Conservation (phyloP, 2,329 filamentous ascomycete genomes). For the Teratosphaeria nubilosa region DNA sequence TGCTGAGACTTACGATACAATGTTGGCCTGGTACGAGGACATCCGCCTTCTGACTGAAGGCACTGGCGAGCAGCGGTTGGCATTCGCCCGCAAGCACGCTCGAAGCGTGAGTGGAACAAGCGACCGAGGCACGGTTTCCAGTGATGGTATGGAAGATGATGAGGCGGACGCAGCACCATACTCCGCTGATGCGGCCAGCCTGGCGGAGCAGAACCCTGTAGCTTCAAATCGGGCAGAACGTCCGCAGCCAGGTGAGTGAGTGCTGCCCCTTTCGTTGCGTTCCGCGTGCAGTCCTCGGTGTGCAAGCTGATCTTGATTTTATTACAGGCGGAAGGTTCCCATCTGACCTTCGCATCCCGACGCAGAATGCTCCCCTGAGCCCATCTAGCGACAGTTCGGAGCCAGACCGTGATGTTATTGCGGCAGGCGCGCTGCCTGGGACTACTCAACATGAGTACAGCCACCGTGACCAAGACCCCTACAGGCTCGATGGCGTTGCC, state of each 20-base stretch:
- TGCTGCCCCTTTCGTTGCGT: constrained; percentile 22
- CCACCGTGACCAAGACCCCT: constrained; percentile 16
- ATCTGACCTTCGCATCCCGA: constrained; percentile 77
- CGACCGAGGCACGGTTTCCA: constrained; percentile 46
- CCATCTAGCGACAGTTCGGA: constrained; percentile 73
- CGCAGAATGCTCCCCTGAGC: constrained; percentile 43
- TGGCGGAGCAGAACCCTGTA: constrained; percentile 23
- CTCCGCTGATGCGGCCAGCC: constrained; percentile 46
- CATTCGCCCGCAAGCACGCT: constrained; percentile 74
- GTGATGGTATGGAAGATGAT: constrained; percentile 70
- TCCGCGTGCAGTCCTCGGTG: constrained; percentile 7
- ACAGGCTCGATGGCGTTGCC: constrained; percentile 18
- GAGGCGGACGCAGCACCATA: constrained; percentile 57
- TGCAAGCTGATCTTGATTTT: constrained; percentile 4
- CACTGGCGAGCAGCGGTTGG: constrained; percentile 75
- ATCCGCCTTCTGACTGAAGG: constrained; percentile 84
- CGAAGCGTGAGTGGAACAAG: constrained; percentile 62
- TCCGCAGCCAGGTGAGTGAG: constrained; percentile 68
- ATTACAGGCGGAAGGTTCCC: constrained; percentile 62
- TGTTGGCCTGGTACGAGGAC: constrained; percentile 94
- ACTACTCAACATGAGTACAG: constrained; percentile 15
- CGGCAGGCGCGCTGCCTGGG: constrained; percentile 31
- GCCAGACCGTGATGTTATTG: constrained; percentile 48
- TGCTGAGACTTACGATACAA: constrained; percentile 71
- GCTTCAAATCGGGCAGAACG: constrained; percentile 46